Evolutionary conservation across 2,329 filamentous ascomycete genomes (phyloP).

Genomic region (Penicillium olsonii): DNA sequence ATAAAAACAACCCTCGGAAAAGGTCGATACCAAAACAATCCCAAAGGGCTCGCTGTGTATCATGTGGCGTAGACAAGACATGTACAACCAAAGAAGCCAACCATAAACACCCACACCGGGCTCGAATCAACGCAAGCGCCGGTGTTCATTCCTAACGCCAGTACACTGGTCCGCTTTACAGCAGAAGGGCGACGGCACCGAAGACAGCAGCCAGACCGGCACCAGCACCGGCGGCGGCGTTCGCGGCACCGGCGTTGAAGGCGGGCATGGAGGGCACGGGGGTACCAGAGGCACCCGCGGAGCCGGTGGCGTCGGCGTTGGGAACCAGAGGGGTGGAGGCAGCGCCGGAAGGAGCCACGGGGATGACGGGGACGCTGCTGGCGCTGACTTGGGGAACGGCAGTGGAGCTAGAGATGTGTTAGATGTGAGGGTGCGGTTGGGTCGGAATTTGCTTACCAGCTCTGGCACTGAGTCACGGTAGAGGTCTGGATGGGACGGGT

Average conservation of each 20-base stretch:
- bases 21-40: neutral
- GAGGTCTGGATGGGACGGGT: conserved; percentile 55
- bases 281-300: conserved; percentile 21
- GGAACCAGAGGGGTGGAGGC: conserved; percentile 26
- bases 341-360: conserved; percentile 14
- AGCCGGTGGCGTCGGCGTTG: conserved; percentile 13
- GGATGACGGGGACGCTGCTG: conserved; percentile 18
- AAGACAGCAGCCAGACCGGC: conserved; percentile 56
- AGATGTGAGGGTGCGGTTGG: conserved; percentile 3
- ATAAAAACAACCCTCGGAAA: neutral
- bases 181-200: conserved; percentile 51
- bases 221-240: conserved; percentile 49
- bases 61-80: conserved; percentile 15
- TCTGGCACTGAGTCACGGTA: conserved; percentile 51
- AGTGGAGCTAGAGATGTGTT: conserved; percentile 21
- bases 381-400: conserved; percentile 22
- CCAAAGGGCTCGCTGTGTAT: neutral
- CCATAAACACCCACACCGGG: conserved; percentile 12
- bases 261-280: conserved; percentile 21
- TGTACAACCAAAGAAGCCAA: conserved; percentile 17
- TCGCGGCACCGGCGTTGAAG: conserved; percentile 55
- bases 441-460: conserved; percentile 36
- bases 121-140: neutral
- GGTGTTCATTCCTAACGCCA: conserved; percentile 1
- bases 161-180: conserved; percentile 36